phyloP scores from a whole-genome alignment of 23 red algal species.

The Gracilaria domingensis region DNA sequence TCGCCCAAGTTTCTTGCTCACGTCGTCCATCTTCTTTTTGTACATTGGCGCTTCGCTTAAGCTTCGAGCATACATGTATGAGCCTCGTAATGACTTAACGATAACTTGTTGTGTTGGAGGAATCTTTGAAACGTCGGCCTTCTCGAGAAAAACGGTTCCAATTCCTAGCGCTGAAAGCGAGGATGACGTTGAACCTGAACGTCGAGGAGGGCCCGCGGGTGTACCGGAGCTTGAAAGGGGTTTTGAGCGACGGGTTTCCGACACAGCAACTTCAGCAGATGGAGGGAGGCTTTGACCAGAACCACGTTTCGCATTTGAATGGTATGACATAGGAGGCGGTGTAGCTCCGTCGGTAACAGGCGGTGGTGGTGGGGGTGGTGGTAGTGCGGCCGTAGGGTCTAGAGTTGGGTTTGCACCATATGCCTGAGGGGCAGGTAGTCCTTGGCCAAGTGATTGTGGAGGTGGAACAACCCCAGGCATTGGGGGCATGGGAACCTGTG shows the following conservation, averaged over 20 bases:
- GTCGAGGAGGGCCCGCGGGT: constrained; percentile 48
- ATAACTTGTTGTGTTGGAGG: constrained; percentile 74
- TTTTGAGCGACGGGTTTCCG: constrained; percentile 46
- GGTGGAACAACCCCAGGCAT: background rate
- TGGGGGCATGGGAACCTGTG: constrained; percentile 6
- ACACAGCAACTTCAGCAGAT: constrained; percentile 69
- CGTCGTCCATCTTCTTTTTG: constrained; percentile 93
- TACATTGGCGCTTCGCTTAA: constrained; percentile 63
- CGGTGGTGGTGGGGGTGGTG: constrained; percentile 59
- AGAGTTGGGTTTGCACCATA: background rate
- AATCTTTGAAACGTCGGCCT: constrained; percentile 82
- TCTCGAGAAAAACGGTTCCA: constrained; percentile 68
- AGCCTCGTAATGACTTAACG: constrained; percentile 65
- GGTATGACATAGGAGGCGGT: constrained; percentile 58
- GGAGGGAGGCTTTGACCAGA: constrained; percentile 57
- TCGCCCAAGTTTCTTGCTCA: constrained; percentile 86
- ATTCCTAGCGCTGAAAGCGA: constrained; percentile 64
- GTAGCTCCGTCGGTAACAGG: constrained; percentile 30
- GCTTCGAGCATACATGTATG: constrained; percentile 69
- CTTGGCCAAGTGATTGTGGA: background rate
- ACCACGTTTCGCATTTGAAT: constrained; percentile 53
- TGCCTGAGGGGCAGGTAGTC: background rate
- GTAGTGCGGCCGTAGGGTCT: background rate
- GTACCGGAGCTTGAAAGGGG: constrained; percentile 60
- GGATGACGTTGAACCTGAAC: constrained; percentile 60